phyloP scores from a whole-genome alignment of 306 rosid species.

The Crataegus laevigata region DNA sequence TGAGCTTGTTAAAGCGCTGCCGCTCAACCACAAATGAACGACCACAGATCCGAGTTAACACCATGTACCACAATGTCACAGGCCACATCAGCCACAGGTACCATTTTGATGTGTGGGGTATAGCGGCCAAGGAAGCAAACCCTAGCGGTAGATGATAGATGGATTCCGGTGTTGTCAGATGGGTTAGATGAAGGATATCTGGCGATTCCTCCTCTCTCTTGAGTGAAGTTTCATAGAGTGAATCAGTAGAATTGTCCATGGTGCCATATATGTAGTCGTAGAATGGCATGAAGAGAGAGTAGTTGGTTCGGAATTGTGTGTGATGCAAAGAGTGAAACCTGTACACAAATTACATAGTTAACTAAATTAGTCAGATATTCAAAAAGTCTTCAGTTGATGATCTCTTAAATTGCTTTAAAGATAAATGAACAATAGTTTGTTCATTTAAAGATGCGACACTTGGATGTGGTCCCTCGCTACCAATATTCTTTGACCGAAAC shows the following conservation, averaged over 20 bases:
- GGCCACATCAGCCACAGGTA: constrained; percentile 60
- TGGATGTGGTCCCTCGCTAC: too few species aligned
- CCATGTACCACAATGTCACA: constrained; percentile 26
- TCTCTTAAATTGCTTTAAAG: too few species aligned
- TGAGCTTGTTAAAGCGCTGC: constrained; percentile 16
- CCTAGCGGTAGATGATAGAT: constrained; percentile 47
- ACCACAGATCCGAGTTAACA: constrained; percentile 16
- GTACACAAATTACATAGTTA: background rate
- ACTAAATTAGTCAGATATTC: too few species aligned
- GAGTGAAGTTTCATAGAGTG: constrained; percentile 25
- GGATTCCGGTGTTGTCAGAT: constrained; percentile 49
- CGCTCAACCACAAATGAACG: constrained; percentile 27
- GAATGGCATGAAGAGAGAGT: constrained; percentile 54
- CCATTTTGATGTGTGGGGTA: constrained; percentile 47
- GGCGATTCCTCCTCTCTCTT: constrained; percentile 30
- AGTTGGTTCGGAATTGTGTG: constrained; percentile 61
- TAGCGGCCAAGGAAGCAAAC: constrained; percentile 48
- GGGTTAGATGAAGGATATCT: constrained; percentile 44
- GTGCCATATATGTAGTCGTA: constrained; percentile 58
- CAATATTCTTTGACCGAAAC: too few species aligned
- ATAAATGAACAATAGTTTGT: too few species aligned
- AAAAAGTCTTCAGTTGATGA: too few species aligned
- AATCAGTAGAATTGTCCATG: constrained; percentile 33
- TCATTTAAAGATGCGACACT: too few species aligned
- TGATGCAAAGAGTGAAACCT: constrained; percentile 69